These are phyloP conservation scores for Puccinia triticina DNA, from an alignment of 1,284 basidiomycete genomes.

Conservation along the genomic window DNA sequence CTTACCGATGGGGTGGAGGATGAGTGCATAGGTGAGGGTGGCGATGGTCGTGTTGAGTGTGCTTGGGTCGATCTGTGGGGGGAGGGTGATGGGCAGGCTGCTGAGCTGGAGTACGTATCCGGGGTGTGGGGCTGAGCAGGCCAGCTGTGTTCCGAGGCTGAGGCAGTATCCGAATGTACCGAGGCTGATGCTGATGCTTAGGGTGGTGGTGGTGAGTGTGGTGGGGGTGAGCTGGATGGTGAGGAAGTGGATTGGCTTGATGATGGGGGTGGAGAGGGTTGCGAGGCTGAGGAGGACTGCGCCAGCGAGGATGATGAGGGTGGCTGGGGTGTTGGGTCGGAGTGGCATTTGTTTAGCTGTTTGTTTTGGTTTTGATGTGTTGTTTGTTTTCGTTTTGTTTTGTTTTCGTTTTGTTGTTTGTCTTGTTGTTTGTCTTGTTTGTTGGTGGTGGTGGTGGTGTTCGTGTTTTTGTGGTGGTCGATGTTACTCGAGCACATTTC, in stretches of 20 bases:
- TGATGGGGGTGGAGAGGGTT: slow-evolving; percentile 30
- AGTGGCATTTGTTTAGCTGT: too few species aligned
- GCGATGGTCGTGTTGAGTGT: neutral
- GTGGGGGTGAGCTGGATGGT: neutral
- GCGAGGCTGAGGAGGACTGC: slow-evolving; percentile 12
- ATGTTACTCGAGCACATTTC: too few species aligned
- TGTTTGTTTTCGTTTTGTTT: too few species aligned
- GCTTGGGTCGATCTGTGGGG: neutral
- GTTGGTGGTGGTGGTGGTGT: too few species aligned
- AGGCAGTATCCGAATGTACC: slow-evolving; percentile 43
- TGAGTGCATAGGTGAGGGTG: slow-evolving; percentile 17
- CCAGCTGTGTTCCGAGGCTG: neutral
- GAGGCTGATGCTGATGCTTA: neutral
- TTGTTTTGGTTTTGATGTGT: too few species aligned
- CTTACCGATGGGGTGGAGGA: slow-evolving; percentile 44
- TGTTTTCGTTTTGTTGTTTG: too few species aligned
- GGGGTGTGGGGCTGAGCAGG: neutral
- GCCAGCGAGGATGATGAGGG: slow-evolving; percentile 20
- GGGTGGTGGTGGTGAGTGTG: neutral
- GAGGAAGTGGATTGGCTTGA: slow-evolving; percentile 29
- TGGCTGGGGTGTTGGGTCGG: slow-evolving; percentile 28
- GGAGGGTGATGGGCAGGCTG: neutral
- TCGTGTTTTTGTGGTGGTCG: too few species aligned
- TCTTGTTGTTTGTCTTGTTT: too few species aligned
- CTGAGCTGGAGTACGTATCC: slow-evolving; percentile 10